Evolutionary conservation across 2,329 filamentous ascomycete species (phyloP), one percentile per base, ranked within the genome.

Genomic region (Pyrenochaeta sp.): DNA sequence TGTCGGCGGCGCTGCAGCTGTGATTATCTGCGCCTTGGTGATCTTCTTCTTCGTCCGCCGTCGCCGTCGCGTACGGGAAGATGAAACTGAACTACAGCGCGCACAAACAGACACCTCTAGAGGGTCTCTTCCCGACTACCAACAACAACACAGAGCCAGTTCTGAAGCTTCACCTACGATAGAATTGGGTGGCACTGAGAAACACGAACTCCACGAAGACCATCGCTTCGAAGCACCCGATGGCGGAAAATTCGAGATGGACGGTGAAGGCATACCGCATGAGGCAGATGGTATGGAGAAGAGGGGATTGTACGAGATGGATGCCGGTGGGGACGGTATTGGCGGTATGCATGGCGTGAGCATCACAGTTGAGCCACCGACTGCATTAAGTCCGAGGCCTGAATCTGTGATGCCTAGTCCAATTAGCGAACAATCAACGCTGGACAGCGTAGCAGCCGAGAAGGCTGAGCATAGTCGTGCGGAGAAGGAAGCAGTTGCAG

Each of bases 161-260:
- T n/a, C n/a, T 4, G 38, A 46, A 17, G 29, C 15, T 7, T 7
- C 20, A 4, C 7, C 4, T 7, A 17, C 27, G 11, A 36, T 19
- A 15, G 48, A 49, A 18, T 32, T 55, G 11, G 44, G 48, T 17
- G 32, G 29, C 10, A 21, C 18, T 11, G 9, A 14, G 3, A 29
- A 34, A 13, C 36, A 52, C 26, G 52, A 55, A 19, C 36, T 55
- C 6, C 31, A 18, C 9, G 37, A 27, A 13, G 34, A 50, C 11
- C 35, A 49, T 11, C 43, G 39, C n/a, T 46, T 52, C 27, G 52
- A 53, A 22, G 45, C 40, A 2, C 37, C 41, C 6, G 39, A 14
- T 2, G 27, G 19, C 6, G 31, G 24, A 13, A 53, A 45, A 23
- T 48, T 41, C 41, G 53, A 56, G 27, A 38, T 53, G 40, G 37